Base-by-base conservation (phyloP, 345 rosid species). In the Mangifera indica region DNA sequence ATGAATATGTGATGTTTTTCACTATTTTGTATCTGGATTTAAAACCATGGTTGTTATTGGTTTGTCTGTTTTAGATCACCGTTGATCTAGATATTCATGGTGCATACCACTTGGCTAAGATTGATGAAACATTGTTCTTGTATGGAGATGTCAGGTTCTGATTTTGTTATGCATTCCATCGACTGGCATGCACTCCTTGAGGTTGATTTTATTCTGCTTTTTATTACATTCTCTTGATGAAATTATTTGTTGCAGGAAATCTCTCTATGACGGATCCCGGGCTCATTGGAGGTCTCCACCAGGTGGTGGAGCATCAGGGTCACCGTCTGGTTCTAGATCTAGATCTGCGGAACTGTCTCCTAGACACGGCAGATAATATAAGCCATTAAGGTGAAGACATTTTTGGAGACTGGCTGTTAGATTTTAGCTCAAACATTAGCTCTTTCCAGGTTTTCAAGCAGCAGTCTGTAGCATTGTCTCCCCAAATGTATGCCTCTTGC, bases 251-350 rank as follows among this genome's bases (percentile, higher is more conserved):
- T 78, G 59, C 32, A 92, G 95, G 73, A 87, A 86, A 80, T 60
- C 80, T 2, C 69, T 71, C 2, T 84, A 84, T 59, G 88, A 78
- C 65, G 92, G 77, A 67, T 72, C 75, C n/a, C 77, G 80, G 18
- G 85, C 77, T 64, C 82, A 72, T 14, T 78, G 85, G 86, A 82
- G 86, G 77, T 48, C 72, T 0, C 73, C 82, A 1, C 71, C 85
- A 1, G 83, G 82, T 42, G 80, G 87, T 32, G 63, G 84, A 20
- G 78, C 74, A 10, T 85, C 92, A 29, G 85, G 92, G 79, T 87
- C 96, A 3, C 91, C 87, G 7, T 84, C 90, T 0, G 91, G 92
- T 45, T 90, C 96, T 21, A 77, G 96, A 66, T 90, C 97, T n/a
- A 79, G 92, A 76, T 90, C 93, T 12, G 93, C 86, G 40, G 92